Evolutionary conservation across 164 flowering plant genomes (phyloP).

Genomic region (Vitis cinerea): DNA sequence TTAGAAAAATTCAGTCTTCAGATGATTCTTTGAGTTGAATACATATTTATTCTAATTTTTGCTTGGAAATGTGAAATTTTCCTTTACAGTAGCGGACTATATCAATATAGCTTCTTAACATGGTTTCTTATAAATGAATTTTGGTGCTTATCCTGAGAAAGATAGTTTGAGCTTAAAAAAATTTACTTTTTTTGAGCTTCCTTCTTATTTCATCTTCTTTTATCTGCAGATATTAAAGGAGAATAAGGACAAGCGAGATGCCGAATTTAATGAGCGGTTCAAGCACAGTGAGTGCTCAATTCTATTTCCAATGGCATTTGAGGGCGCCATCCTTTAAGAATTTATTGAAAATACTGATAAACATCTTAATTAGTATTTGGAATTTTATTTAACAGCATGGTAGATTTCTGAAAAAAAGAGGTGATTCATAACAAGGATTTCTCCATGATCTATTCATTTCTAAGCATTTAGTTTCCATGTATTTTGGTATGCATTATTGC

Average conservation of each 20-base stretch:
- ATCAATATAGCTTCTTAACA: no score
- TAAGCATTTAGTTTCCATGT: neutral
- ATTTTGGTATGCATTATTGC: no score
- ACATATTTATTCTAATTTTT: no score
- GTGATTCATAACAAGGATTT: neutral
- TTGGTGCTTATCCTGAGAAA: no score
- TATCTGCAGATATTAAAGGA: slow-evolving; percentile 74
- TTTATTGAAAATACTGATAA: neutral
- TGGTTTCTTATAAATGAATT: no score
- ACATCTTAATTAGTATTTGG: neutral
- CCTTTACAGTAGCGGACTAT: no score
- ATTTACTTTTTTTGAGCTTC: neutral
- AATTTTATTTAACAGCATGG: neutral
- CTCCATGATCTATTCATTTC: neutral
- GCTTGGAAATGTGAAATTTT: no score
- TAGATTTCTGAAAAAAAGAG: neutral
- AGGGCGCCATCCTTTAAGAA: neutral
- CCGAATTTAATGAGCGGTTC: slow-evolving; percentile 93
- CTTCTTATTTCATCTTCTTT: slow-evolving; percentile 4
- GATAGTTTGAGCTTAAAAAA: neutral
- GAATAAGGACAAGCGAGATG: slow-evolving; percentile 93
- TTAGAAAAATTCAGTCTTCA: no score
- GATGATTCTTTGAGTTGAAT: no score
- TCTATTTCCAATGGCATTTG: neutral
- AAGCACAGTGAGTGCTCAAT: slow-evolving; percentile 71